These are phyloP conservation scores for Alternaria postmessia DNA, from an alignment of 2,329 filamentous ascomycete genomes.

Conservation along the genomic window DNA sequence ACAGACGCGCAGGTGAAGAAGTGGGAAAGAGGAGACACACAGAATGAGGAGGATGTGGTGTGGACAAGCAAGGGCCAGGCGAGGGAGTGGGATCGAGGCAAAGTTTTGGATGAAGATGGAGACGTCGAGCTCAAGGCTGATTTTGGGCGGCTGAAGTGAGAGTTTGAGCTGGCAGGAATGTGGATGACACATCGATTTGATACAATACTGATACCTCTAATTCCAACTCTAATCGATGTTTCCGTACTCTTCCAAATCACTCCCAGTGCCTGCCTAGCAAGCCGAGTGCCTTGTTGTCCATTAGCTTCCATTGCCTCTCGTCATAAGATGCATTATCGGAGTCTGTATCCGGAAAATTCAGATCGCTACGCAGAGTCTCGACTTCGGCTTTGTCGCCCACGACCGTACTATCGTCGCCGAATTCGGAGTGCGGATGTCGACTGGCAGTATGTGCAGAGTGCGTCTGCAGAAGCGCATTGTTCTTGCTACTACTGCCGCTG, in stretches of 20 bases:
- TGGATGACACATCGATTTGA: neutral
- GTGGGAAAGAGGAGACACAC: constrained; percentile 71
- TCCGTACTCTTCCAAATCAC: neutral
- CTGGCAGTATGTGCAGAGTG: neutral
- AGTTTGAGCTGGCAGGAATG: neutral
- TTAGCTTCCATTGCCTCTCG: neutral
- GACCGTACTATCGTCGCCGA: neutral
- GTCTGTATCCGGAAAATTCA: neutral
- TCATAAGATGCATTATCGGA: neutral
- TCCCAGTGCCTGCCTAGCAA: constrained; percentile 4
- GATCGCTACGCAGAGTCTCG: neutral
- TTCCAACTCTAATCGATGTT: neutral
- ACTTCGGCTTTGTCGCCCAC: neutral
- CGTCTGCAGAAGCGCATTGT: neutral
- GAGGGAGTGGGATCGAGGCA: constrained; percentile 73
- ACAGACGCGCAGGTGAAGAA: constrained; percentile 75
- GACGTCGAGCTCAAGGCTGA: constrained; percentile 59
- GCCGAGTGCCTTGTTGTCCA: neutral
- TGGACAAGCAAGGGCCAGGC: constrained; percentile 77
- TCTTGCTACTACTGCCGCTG: neutral
- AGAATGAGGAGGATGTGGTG: constrained; percentile 71
- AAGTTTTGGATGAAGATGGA: constrained; percentile 65
- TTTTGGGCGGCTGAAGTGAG: constrained; percentile 54
- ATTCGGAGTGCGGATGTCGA: neutral
- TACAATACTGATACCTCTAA: neutral